A percentile compares a stretch with the other conserved stretches of the same genome.
Evolutionary conservation across 1,139 yeast species (phyloP).

Genomic region (Pichia sp.): DNA sequence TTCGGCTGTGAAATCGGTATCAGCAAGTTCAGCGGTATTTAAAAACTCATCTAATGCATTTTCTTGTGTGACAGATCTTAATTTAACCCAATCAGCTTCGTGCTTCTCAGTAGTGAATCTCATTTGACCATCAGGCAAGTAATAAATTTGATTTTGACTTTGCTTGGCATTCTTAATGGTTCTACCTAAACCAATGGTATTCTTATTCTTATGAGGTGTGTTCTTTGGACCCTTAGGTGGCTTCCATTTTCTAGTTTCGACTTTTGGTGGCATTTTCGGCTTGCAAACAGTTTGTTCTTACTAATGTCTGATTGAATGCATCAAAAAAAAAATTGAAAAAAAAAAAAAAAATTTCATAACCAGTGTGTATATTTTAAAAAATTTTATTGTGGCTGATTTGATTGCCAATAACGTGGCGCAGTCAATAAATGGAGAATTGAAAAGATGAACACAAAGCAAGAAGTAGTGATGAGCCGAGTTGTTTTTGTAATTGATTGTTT

Average conservation of each 20-base stretch:
- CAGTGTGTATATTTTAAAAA: too few species aligned
- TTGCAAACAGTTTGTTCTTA: too few species aligned
- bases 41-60: constrained; percentile 89
- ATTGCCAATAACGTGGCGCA: too few species aligned
- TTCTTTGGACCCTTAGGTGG: constrained; percentile 92
- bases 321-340: too few species aligned
- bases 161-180: constrained; percentile 70
- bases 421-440: too few species aligned
- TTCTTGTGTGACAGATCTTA: constrained; percentile 92
- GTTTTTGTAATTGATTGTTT: too few species aligned
- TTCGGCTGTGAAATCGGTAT: constrained; percentile 93
- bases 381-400: too few species aligned
- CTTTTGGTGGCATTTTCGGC: constrained; percentile 31
- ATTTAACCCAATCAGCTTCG: constrained; percentile 83
- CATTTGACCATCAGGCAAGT: constrained; percentile 79
- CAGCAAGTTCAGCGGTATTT: constrained; percentile 91
- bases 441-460: too few species aligned
- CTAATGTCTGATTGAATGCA: too few species aligned
- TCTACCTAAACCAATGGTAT: constrained; percentile 79
- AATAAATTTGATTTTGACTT: constrained; percentile 59
- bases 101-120: constrained; percentile 75
- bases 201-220: constrained; percentile 73
- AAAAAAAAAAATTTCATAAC: too few species aligned
- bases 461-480: too few species aligned
- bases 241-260: constrained; percentile 45